phyloP scores from a whole-genome alignment of 2,329 filamentous ascomycete genomes.

The Fusarium oxysporum region DNA sequence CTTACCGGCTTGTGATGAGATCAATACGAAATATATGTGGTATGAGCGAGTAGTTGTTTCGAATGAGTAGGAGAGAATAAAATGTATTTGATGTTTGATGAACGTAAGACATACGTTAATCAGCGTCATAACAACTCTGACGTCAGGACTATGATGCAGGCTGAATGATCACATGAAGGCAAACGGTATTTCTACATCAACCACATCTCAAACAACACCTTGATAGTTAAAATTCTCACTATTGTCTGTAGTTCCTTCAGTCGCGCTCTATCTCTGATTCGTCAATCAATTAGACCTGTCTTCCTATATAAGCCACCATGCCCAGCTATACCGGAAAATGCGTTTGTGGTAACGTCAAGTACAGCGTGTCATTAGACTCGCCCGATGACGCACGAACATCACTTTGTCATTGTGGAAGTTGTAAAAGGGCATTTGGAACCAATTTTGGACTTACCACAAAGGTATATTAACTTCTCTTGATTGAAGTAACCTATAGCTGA shows the following conservation, averaged over 20 bases:
- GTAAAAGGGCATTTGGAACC: constrained; percentile 23
- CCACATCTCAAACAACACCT: neutral
- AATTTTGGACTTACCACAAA: constrained; percentile 31
- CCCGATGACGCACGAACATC: constrained; percentile 25
- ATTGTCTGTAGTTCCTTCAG: fast-evolving
- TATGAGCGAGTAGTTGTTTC: fast-evolving
- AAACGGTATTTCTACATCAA: fast-evolving
- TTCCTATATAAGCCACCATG: neutral
- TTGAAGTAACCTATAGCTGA: neutral
- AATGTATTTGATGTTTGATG: fast-evolving
- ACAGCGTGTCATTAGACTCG: constrained; percentile 17
- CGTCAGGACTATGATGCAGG: constrained; percentile 1
- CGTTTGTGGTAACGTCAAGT: constrained; percentile 23
- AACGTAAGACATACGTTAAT: constrained; percentile 2
- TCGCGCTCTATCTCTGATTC: neutral
- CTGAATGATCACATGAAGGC: neutral
- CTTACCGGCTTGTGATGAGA: fast-evolving
- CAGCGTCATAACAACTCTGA: constrained; percentile 5
- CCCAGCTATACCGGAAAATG: constrained; percentile 24
- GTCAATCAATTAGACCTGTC: neutral
- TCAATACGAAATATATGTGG: fast-evolving
- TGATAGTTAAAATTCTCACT: neutral
- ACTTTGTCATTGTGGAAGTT: constrained; percentile 20
- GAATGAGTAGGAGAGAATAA: fast-evolving
- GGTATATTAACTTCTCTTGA: neutral